Evolutionary conservation across 768 basidiomycete genomes (phyloP), one percentile per base, ranked within the genome.

Genomic region (Mycena galericulata): DNA sequence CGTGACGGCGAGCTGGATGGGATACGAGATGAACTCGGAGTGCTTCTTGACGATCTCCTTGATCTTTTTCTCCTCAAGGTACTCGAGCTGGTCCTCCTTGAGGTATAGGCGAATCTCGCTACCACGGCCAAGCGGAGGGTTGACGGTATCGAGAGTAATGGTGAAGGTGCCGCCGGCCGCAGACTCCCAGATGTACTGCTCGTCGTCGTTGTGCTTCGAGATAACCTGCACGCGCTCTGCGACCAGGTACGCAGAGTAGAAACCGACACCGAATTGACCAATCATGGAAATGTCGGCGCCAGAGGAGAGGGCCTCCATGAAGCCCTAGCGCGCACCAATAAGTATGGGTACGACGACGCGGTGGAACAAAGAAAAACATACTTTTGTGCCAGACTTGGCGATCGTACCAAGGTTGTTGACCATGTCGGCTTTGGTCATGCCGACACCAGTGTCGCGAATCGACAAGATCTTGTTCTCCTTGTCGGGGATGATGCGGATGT

Each of bases 161-260:
- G 98, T 99, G 87, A 99, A 99, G 58, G 97, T 99, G 63, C 97
- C 98, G 79, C 97, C 98, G 34, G 97, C 97, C 71, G 98, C 93
- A n/a, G 97, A 99, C 88, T 99, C 97, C 98, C 97, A 99, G 83
- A 99, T 96, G 86, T 99, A 99, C 83, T 99, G 97, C 85, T 99
- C 98, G 80, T 99, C 97, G 76, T 99, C 97, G 77, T 99, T 99
- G 89, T 99, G 97, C 86, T 99, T 99, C 72, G 97, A 96, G 83
- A 98, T 92, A 79, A 99, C 96, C 82, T 98, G 97, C 4, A 99
- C 97, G 73, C 92, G 92, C 85, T 99, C 97, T 75, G 97, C 97
- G 73, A 99, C 97, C 75, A 99, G 95, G 89, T 99, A 99, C 18
- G 95, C 94, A 53, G 97, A 98, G 90, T 99, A 99, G 92, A 99